Evolutionary conservation across 352 stramenopile genomes (phyloP), one percentile per base, ranked within the genome.

Genomic region (Phytophthora uliginosa): DNA sequence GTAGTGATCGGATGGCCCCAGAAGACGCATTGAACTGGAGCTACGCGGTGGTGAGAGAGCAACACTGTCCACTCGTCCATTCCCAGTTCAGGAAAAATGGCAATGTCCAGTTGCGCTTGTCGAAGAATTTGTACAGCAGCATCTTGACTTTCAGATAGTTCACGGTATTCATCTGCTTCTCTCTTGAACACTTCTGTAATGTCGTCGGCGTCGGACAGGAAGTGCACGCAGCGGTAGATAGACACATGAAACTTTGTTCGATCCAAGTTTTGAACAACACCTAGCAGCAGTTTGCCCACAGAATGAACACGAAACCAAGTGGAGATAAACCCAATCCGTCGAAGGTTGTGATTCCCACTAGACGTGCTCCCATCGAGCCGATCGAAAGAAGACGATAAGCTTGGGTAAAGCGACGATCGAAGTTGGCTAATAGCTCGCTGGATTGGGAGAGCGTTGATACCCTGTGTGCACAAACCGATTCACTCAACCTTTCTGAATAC

Each of bases 1-100:
- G 84, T 93, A 15, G 91, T 96, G 59, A 92, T 85, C 17, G 90
- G 90, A 57, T 97, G 91, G 26, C 92, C 92, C 92, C 92, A 98
- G 58, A 97, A 96, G 5, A 93, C 79, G 48, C 88, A 86, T 59
- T 95, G 88, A 2, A 96, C 76, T 0, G 76, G 79, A 15, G 92
- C 90, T 7, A 98, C 47, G 7, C 93, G 84, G 34, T 89, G 79
- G 69, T 95, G 91, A 1, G 89, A 81, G 7, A 91, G 78, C 38
- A 89, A 72, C 17, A 96, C 83, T 12, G 84, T 90, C 76, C 88
- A 89, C 38, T 77, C 69, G 36, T 97, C 87, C 85, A 98, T 95
- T 2, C 91, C 89, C 28, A 98, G 61, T 57, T 98, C 93, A 18
- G 86, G 83, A 57, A 86, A 98, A 22, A 98, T 63, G 4, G 86